Evolutionary conservation across 768 basidiomycete species (phyloP).

Genomic region (Mycena maculata): DNA sequence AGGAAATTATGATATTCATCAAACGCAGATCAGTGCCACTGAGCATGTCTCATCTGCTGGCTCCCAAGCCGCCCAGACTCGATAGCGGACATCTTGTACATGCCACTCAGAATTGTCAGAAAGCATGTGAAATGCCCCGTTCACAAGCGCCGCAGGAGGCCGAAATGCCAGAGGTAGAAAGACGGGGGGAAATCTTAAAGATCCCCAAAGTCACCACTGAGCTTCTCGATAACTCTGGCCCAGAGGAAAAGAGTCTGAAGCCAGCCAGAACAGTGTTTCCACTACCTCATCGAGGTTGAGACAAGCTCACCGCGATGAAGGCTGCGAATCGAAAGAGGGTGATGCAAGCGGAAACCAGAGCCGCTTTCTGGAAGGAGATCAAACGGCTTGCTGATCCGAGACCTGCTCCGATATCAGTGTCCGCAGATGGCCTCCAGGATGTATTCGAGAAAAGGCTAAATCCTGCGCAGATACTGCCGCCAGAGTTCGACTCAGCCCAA

Average conservation of each 20-base stretch:
- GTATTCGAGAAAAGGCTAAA: conserved; percentile 13
- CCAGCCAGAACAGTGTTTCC: too few relatives aligned
- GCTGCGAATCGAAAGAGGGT: neutral
- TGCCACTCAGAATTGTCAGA: too few relatives aligned
- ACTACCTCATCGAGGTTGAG: neutral
- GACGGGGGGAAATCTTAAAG: too few relatives aligned
- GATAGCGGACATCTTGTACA: too few relatives aligned
- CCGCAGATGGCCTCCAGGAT: neutral
- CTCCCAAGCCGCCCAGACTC: too few relatives aligned
- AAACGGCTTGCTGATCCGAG: neutral
- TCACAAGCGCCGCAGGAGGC: too few relatives aligned
- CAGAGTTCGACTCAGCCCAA: neutral
- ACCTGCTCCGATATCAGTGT: neutral
- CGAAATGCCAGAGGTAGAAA: too few relatives aligned
- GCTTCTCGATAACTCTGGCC: neutral
- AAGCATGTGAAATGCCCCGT: neutral
- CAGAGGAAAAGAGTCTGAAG: neutral
- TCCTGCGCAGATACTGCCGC: neutral
- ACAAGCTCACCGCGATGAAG: neutral
- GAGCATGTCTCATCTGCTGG: neutral
- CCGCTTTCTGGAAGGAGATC: neutral
- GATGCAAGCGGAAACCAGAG: neutral
- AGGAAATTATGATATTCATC: neutral
- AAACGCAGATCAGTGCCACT: neutral
- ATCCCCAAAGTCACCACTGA: neutral